Percentiles rank a stretch among this genome's conserved stretches.
phyloP scores from a whole-genome alignment of 352 stramenopile species.

The Pythium periplocum region DNA sequence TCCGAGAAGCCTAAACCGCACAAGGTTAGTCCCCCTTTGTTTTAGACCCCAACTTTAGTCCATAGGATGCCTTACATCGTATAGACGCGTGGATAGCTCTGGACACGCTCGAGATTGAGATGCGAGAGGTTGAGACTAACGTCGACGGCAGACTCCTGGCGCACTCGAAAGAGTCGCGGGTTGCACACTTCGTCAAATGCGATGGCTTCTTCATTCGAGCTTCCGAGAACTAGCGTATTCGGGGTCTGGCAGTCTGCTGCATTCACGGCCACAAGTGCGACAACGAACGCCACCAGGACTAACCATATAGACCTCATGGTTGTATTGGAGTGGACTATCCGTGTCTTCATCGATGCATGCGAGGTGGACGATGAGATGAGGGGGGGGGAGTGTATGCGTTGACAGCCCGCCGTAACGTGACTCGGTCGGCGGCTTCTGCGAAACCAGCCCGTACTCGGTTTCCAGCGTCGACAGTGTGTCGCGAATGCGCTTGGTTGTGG shows the following conservation, averaged over 20 bases:
- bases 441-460: no score
- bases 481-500: no score
- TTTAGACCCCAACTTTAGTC: not conserved
- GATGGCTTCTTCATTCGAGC: slow-evolving; percentile 31
- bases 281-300: not conserved
- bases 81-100: slow-evolving; percentile 49
- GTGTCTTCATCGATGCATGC: no score
- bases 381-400: no score
- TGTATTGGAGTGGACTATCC: no score
- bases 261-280: not conserved
- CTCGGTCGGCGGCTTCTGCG: no score
- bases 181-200: slow-evolving; percentile 48
- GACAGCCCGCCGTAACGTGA: no score
- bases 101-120: slow-evolving; percentile 36
- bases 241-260: slow-evolving; percentile 24
- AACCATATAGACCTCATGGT: not conserved
- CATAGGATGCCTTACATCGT: slow-evolving; percentile 23
- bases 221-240: slow-evolving; percentile 37
- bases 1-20: slow-evolving; percentile 26
- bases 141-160: slow-evolving; percentile 19
- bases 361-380: no score
- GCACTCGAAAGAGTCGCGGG: slow-evolving; percentile 35
- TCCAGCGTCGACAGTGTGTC: no score
- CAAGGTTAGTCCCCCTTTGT: not conserved
- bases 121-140: slow-evolving; percentile 64